Percentiles rank a stretch among this genome's conserved stretches.
phyloP scores from a whole-genome alignment of 108 stramenopile species.

The Discostella pseudostelligera region DNA sequence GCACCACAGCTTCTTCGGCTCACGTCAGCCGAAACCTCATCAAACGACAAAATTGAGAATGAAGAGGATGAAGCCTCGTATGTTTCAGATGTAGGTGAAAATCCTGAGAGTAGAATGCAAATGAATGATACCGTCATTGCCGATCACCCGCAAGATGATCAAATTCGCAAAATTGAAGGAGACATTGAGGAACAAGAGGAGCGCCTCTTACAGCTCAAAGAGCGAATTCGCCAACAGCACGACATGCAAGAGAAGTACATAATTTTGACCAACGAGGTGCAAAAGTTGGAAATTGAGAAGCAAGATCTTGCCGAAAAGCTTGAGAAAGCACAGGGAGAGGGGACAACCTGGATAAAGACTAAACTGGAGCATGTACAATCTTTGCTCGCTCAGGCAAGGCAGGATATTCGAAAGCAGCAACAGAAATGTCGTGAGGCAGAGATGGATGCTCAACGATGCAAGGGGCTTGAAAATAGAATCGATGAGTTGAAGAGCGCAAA shows the following conservation, averaged over 20 bases:
- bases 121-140: constrained; percentile 25
- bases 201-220: constrained; percentile 63
- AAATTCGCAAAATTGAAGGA: constrained; percentile 65
- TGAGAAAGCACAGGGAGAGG: constrained; percentile 59
- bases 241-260: constrained; percentile 79
- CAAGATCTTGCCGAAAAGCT: constrained; percentile 56
- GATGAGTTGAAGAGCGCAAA: constrained; percentile 66
- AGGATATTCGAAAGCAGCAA: constrained; percentile 70
- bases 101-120: constrained; percentile 17
- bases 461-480: constrained; percentile 70
- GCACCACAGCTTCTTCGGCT: not conserved
- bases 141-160: constrained; percentile 56
- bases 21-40: constrained; percentile 4
- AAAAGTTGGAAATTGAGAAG: constrained; percentile 73
- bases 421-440: constrained; percentile 70
- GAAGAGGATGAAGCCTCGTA: constrained; percentile 31
- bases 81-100: constrained; percentile 13
- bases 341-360: constrained; percentile 64
- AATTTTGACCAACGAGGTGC: constrained; percentile 66
- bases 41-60: constrained; percentile 11
- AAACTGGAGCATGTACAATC: constrained; percentile 71
- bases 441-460: constrained; percentile 65
- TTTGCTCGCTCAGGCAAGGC: constrained; percentile 58
- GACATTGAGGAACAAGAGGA: constrained; percentile 72
- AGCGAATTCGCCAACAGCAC: constrained; percentile 66